Conservation (phyloP, 202 grass and related monocot genomes). For the Schoenoplectus tabernaemontani region DNA sequence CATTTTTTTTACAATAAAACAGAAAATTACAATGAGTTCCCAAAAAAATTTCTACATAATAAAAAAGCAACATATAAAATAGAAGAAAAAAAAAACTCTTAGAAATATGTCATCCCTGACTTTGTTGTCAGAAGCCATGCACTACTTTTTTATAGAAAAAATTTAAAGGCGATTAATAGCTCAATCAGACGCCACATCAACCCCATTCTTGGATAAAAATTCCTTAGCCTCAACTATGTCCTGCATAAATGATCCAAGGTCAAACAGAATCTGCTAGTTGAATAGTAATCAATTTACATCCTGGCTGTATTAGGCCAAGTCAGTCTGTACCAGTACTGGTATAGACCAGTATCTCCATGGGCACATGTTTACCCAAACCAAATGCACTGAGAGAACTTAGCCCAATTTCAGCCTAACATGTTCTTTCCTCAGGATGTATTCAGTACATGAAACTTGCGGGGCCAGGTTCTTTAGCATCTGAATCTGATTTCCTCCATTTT, state of each 20-base stretch:
- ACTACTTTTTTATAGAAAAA: not conserved
- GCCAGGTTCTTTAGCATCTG: not conserved
- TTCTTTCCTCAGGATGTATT: not conserved
- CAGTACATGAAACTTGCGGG: not conserved
- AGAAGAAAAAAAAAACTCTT: not conserved
- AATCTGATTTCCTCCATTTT: not conserved
- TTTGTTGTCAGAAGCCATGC: not conserved
- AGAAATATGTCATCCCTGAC: not conserved
- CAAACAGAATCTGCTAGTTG: not conserved
- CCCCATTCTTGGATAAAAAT: conserved; percentile 53
- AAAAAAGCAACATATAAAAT: not conserved
- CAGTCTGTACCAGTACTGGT: not conserved
- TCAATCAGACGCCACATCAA: conserved; percentile 58
- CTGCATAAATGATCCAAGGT: conserved; percentile 28
- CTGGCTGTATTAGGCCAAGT: not conserved
- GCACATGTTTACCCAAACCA: not conserved
- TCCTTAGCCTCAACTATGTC: conserved; percentile 70
- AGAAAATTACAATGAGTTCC: not conserved
- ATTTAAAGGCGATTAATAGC: not conserved
- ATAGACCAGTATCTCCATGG: not conserved
- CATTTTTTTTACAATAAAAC: not conserved
- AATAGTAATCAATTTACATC: not conserved
- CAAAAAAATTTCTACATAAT: not conserved
- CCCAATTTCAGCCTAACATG: not conserved
- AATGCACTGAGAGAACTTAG: not conserved